Conservation (phyloP, 768 basidiomycete species). For the Amanita inopinata region DNA sequence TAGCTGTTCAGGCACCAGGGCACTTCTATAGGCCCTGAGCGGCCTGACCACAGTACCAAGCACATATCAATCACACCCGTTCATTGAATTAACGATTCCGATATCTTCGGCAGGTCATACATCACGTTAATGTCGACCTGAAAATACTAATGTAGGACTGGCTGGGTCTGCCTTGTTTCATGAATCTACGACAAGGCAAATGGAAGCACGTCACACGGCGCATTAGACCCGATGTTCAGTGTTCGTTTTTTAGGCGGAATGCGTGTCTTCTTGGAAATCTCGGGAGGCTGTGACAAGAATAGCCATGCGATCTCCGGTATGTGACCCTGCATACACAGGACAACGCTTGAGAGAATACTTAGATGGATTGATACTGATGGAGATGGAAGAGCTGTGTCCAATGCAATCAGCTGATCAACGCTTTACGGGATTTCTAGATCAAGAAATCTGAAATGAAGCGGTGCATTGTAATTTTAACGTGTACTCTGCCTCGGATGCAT, state of each 20-base stretch:
- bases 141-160: too few relatives aligned
- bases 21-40: conserved; percentile 2
- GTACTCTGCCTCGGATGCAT: too few relatives aligned
- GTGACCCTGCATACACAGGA: not conserved
- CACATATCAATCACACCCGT: conserved; percentile 8
- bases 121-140: too few relatives aligned
- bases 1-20: conserved; percentile 9
- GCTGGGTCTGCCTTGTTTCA: too few relatives aligned
- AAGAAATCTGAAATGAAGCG: too few relatives aligned
- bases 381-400: not conserved
- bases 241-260: too few relatives aligned
- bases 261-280: not conserved
- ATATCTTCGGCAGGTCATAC: conserved; percentile 7
- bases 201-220: too few relatives aligned
- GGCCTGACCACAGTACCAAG: not conserved
- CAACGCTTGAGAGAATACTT: too few relatives aligned
- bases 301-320: not conserved
- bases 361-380: too few relatives aligned
- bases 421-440: not conserved
- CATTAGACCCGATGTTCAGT: too few relatives aligned
- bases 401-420: not conserved
- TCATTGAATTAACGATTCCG: conserved; percentile 7
- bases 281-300: not conserved
- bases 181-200: too few relatives aligned
- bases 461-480: too few relatives aligned